Base-by-base conservation (phyloP, 805 yeast species). In the Priceomyces fermenticarens region DNA sequence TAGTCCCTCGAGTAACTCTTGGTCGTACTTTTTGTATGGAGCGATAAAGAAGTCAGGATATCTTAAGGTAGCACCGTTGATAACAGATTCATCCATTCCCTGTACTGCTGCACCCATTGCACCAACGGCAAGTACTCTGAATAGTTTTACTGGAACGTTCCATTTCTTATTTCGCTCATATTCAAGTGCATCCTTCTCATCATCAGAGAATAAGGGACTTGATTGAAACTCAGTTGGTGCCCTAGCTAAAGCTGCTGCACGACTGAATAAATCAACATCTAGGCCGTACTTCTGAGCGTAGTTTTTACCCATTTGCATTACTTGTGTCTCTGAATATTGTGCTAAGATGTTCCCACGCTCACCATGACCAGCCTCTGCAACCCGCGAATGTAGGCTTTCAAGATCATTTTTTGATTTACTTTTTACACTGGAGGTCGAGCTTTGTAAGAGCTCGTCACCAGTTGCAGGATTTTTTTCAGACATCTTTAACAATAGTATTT, bases 21-120 rank as follows among this genome's bases (percentile, higher is more conserved):
- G 30, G 7, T 37, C 30, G 5, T 14, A 11, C n/a, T 30, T 20
- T 32, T 78, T 71, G 35, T 74, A 65, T 33, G 83, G 67, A 2
- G 81, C 83, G 4, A 20, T 20, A 55, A 83, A 70, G 15, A 66
- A 73, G 1, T 48, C 40, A 2, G 86, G 85, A 57, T 80, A 83
- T 46, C 73, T 76, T 14, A 81, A 57, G 35, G 75, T 77, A 17
- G 88, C 88, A 25, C 88, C 88, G 46, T 82, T 81, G 43, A 80
- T 66, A 9, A 81, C 87, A 6, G 85, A 75, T 57, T 83, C 85
- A 57, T 82, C 88, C 85, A 80, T 80, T 39, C 88, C 88, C 55
- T 83, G 88, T 30, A 81, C 85, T 4, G 83, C 81, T 3, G 85
- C 83, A 39, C 85, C 80, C 69, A 81, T 66, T 3, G 87, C 81